These are phyloP conservation scores for Aspergillus pseudonomiae DNA, from an alignment of 2,329 filamentous ascomycete genomes.

Conservation along the genomic window DNA sequence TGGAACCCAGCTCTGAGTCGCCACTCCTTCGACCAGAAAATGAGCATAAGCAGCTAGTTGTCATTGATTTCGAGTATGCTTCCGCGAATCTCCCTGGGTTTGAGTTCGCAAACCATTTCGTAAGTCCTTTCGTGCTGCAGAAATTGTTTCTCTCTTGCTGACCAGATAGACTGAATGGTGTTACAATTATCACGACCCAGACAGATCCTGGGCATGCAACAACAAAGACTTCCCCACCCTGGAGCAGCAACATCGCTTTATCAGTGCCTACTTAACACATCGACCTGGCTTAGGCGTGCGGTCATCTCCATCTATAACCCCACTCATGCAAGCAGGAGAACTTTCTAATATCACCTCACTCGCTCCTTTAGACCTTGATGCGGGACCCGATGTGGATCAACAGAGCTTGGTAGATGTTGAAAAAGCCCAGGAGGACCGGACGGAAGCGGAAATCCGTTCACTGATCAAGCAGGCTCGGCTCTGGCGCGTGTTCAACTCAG, in stretches of 20 bases:
- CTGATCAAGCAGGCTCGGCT: conserved; percentile 77
- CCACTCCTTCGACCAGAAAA: conserved; percentile 87
- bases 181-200: conserved; percentile 89
- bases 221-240: conserved; percentile 71
- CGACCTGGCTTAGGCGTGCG: conserved; percentile 56
- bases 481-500: conserved; percentile 86
- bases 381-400: conserved; percentile 58
- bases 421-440: conserved; percentile 62
- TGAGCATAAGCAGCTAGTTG: conserved; percentile 91
- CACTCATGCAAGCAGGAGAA: conserved; percentile 54
- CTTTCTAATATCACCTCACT: conserved; percentile 53
- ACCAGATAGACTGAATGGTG: conserved; percentile 77
- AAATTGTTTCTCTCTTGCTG: neutral
- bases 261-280: conserved; percentile 85
- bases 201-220: conserved; percentile 68
- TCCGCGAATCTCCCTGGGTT: conserved; percentile 82
- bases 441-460: conserved; percentile 68
- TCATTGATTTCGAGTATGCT: conserved; percentile 98
- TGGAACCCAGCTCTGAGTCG: conserved; percentile 71
- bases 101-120: conserved; percentile 98
- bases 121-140: conserved; percentile 39
- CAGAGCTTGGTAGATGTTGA: conserved; percentile 59
- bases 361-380: conserved; percentile 78
- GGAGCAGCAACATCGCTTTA: conserved; percentile 82
- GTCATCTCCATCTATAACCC: conserved; percentile 31